These are phyloP conservation scores for Sugiyamaella americana DNA, from an alignment of 805 yeast genomes.

Conservation along the genomic window DNA sequence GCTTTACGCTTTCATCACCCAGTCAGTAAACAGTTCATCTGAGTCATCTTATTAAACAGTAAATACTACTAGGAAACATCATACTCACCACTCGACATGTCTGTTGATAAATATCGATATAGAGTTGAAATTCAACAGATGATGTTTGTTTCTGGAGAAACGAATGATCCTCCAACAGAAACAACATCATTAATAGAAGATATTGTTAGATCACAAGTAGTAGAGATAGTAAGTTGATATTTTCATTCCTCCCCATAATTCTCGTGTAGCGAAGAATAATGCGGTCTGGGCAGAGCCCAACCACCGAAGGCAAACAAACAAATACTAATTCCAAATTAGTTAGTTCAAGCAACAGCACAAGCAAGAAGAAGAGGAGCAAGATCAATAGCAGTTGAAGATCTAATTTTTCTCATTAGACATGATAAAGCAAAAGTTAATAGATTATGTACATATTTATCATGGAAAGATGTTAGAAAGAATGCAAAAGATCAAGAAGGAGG, in stretches of 20 bases:
- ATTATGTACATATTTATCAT: constrained; percentile 80
- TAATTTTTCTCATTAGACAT: constrained; percentile 84
- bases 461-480: constrained; percentile 94
- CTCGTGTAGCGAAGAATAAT: constrained; percentile 6
- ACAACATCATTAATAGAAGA: constrained; percentile 93
- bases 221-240: constrained; percentile 50
- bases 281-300: too few relatives aligned
- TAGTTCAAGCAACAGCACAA: constrained; percentile 67
- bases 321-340: constrained; percentile 21
- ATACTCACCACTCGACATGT: too few relatives aligned
- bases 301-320: too few relatives aligned
- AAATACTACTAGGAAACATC: too few relatives aligned
- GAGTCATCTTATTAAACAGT: too few relatives aligned
- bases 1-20: too few relatives aligned
- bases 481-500: constrained; percentile 64
- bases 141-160: constrained; percentile 98
- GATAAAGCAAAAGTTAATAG: constrained; percentile 92
- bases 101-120: constrained; percentile 59
- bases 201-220: constrained; percentile 89
- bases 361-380: constrained; percentile 77
- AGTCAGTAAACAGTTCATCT: too few relatives aligned
- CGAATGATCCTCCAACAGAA: constrained; percentile 88
- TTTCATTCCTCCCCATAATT: neutral
- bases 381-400: constrained; percentile 85
- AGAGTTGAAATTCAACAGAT: constrained; percentile 89